Base-by-base conservation (phyloP, 2,329 filamentous ascomycete genomes). In the Neoscytalidium dimidiatum region DNA sequence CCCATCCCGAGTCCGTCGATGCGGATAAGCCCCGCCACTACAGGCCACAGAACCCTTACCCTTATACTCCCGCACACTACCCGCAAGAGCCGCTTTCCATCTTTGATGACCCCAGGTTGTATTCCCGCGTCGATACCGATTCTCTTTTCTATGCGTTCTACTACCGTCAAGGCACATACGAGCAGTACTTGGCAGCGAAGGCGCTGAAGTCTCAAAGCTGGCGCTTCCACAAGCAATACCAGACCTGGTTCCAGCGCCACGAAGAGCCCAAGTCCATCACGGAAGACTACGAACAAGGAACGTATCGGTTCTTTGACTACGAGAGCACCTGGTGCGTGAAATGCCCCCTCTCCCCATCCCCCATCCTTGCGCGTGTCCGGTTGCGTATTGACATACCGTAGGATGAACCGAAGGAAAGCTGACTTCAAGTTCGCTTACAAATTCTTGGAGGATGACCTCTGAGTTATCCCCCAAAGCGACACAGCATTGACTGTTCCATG, bases 171-270 rank as follows among this genome's bases (percentile, higher is more conserved):
- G 93, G 93, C 28, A 94, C 93, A 0, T 94, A 96, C 71, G 94
- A 98, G 77, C 95, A 99, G 77, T 97, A 94, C 75, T 85, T 98
- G 66, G 93, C 95, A 1, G 95, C 95, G 14, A 97, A 96, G 79
- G 92, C 95, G n/a, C 82, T 99, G 61, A 99, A 99, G 81, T 92
- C 94, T 70, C 95, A 99, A 79, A 97, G 94, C 79, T 99, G 95
- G 95, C 87, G 95, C 64, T 99, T 99, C 78, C 95, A 99, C 81
- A 99, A 99, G 83, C 95, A 98, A 78, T 99, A 99, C 76, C 95
- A 79, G 79, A 99, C 95, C 1, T 99, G 95, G 95, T 99, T 99
- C 75, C 95, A 99, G 79, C 87, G 95, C 60, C 95, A 99, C 71
- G 95, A 99, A 75, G 95, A 99, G 82, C 95, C 95, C 19, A 99